Evolutionary conservation across 2,329 filamentous ascomycete genomes (phyloP).

Genomic region (Verticillium zaregamsianum): DNA sequence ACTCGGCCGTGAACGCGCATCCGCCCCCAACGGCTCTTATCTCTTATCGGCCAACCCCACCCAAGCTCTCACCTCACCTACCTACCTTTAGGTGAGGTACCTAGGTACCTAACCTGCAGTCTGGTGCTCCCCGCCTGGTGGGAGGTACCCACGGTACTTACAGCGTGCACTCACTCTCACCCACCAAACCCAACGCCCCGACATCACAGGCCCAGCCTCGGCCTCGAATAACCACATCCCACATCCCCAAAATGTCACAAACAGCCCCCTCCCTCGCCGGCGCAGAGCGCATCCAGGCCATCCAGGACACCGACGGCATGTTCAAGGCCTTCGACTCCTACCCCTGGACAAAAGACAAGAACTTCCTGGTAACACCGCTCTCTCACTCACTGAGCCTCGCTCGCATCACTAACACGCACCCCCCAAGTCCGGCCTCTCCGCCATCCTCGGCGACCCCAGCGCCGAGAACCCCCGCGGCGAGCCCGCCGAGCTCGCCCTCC

Average conservation of each 20-base stretch:
- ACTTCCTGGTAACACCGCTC: slow-evolving; percentile 54
- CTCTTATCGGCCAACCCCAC: not conserved
- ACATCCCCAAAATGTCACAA: slow-evolving; percentile 1
- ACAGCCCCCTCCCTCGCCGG: slow-evolving; percentile 17
- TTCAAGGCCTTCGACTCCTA: slow-evolving; percentile 63
- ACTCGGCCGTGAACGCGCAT: no score
- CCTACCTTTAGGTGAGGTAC: no score
- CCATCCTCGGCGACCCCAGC: slow-evolving; percentile 56
- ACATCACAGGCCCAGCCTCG: slow-evolving; percentile 1
- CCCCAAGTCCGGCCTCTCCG: slow-evolving; percentile 51
- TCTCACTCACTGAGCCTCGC: not conserved
- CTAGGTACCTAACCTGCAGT: no score
- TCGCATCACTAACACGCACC: not conserved
- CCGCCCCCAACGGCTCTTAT: not conserved
- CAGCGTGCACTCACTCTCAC: not conserved
- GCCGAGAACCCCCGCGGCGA: slow-evolving; percentile 38
- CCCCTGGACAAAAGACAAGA: slow-evolving; percentile 62
- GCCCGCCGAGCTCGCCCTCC: slow-evolving; percentile 55
- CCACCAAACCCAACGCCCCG: not conserved
- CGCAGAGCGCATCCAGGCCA: slow-evolving; percentile 32
- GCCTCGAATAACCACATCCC: not conserved
- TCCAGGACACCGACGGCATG: slow-evolving; percentile 35
- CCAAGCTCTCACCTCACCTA: not conserved
- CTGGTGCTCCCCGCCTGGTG: no score
- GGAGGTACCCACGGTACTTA: not conserved